phyloP scores from a whole-genome alignment of 495 filamentous ascomycete species.

The Tuber magnatum region DNA sequence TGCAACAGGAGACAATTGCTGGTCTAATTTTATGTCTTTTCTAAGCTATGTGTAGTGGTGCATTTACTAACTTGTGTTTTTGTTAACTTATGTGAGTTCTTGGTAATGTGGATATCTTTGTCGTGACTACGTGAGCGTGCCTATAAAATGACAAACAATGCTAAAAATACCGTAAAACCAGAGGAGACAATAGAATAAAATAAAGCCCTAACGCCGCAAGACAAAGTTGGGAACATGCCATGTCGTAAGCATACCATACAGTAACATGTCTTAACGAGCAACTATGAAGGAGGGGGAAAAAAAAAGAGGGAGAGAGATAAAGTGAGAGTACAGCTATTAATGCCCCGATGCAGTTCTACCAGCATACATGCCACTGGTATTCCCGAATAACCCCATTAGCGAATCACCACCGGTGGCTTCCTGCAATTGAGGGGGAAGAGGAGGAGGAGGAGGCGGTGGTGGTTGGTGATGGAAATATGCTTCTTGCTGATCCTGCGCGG shows the following conservation, averaged over 20 bases:
- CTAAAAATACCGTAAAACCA: background rate
- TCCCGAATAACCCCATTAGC: slow-evolving; percentile 27
- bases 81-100: background rate
- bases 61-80: background rate
- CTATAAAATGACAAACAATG: background rate
- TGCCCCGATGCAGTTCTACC: slow-evolving; percentile 12
- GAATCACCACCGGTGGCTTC: slow-evolving; percentile 9
- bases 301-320: background rate
- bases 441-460: slow-evolving; percentile 8
- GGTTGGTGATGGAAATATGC: slow-evolving; percentile 8
- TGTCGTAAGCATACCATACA: background rate
- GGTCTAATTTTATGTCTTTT: background rate
- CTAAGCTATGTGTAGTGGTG: background rate
- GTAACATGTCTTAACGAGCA: background rate
- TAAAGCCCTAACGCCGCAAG: background rate
- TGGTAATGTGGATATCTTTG: background rate
- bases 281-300: background rate
- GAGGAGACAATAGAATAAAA: background rate
- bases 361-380: slow-evolving; percentile 19
- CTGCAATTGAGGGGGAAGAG: slow-evolving; percentile 14
- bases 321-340: background rate
- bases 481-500: background rate
- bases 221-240: background rate
- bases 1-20: background rate
- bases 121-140: background rate